Base-by-base conservation (phyloP, 176 grass and related monocot genomes). In the Eremochloa ophiuroides region DNA sequence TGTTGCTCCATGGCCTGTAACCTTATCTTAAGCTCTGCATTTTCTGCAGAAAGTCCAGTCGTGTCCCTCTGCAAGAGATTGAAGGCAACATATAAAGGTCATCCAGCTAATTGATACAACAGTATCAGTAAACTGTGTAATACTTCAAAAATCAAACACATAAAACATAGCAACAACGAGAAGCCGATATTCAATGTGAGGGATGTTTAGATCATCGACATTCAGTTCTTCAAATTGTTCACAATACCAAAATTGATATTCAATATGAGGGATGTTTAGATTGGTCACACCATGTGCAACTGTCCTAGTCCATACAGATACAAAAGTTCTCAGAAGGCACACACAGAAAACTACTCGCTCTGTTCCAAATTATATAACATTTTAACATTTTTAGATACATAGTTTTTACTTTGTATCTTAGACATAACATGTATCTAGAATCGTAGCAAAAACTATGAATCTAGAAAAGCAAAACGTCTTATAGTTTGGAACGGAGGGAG, bases 1-100 rank as follows among this genome's bases (percentile, higher is more conserved):
- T 98, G 95, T 66, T 98, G 95, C 69, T 98, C 93, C 90, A 98
- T 98, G 48, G 93, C 93, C 82, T 98, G 95, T 76, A 98, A 89
- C 82, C 95, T 88, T 93, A 98, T 84, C 77, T 95, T 98, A 72
- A 98, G 92, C 71, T 98, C 95, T 80, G 88, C 87, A 91, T 98
- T 98, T 91, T 98, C 92, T 89, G 89, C 35, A 66, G 95, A 98
- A 77, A 98, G 84, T 55, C 95, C 95, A 58, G 90, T 95, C 63
- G 95, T 98, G 82, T 98, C 95, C 88, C 95, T 98, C 95, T 98
- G 89, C 48, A 80, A 84, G 22, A 22, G 15, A 83, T 75, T 78
- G 69, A 65, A 71, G 43, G 66, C 48, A 76, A 29, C 22, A 76
- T 60, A 85, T 71, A 89, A 64, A 77, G 41, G 43, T 77, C 48